phyloP scores from a whole-genome alignment of 2,329 filamentous ascomycete genomes.

The Cadophora sp. region DNA sequence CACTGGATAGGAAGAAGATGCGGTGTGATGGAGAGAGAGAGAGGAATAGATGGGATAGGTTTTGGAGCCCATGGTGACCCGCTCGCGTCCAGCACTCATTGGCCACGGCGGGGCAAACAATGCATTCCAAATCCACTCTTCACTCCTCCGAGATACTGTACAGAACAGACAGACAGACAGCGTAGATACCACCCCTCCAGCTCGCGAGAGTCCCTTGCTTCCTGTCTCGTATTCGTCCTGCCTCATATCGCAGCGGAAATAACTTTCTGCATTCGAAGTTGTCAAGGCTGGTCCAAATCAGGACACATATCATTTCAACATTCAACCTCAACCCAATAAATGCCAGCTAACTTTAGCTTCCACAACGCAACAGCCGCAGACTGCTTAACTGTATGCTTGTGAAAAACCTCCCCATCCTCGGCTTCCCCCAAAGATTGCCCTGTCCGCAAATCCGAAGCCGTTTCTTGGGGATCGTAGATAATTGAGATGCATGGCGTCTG shows the following conservation, averaged over 20 bases:
- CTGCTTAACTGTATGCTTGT: not conserved
- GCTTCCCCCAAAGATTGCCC: not conserved
- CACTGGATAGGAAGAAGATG: not conserved
- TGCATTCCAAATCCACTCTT: not conserved
- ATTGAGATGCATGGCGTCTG: conserved; percentile 14
- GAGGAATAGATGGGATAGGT: not conserved
- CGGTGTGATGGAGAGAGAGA: conserved; percentile 8
- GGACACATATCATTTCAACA: not conserved
- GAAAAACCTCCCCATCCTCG: not conserved
- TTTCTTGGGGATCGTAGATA: not conserved
- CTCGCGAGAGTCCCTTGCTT: not conserved
- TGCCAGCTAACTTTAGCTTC: conserved; percentile 13
- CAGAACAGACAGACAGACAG: not conserved
- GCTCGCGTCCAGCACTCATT: conserved; percentile 10
- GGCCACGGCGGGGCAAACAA: conserved; percentile 7
- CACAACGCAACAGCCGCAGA: not conserved
- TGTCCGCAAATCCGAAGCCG: conserved; percentile 7
- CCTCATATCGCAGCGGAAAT: not conserved
- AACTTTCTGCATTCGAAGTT: not conserved
- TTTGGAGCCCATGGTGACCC: conserved; percentile 3
- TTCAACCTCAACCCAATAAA: not conserved
- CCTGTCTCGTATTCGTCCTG: not conserved
- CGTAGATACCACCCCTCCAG: not conserved
- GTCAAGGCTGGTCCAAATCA: not conserved
- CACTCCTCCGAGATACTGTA: not conserved